phyloP scores from a whole-genome alignment of 1,284 basidiomycete species.

The Puccinia polysora region DNA sequence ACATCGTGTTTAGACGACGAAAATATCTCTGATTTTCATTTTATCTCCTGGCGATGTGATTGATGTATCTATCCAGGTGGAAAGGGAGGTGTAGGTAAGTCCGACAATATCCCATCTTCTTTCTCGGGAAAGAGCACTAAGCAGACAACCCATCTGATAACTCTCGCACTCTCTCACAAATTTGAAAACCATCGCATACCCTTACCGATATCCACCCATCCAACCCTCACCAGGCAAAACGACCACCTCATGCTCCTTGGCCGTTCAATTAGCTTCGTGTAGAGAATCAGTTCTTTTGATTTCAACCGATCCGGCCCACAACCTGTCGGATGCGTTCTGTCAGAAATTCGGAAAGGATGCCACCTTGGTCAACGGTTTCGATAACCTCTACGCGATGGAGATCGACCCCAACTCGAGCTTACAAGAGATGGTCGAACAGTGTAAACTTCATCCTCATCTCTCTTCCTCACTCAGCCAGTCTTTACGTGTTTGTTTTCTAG shows the following conservation, averaged over 20 bases:
- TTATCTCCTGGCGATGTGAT: background rate
- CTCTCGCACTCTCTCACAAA: background rate
- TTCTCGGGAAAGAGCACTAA: background rate
- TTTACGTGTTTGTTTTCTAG: background rate
- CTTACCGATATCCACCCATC: conserved; percentile 5
- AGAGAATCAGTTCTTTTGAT: conserved; percentile 89
- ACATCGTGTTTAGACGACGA: background rate
- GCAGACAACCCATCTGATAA: background rate
- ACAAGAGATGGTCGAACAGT: conserved; percentile 98
- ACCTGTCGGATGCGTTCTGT: conserved; percentile 95
- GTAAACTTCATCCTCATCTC: conserved; percentile 60
- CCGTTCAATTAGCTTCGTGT: conserved; percentile 81
- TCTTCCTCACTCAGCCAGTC: background rate
- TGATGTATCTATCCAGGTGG: no score
- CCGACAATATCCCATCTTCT: background rate
- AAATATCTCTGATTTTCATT: background rate
- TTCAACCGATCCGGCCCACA: conserved; percentile 97
- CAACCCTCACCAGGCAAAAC: conserved; percentile 83
- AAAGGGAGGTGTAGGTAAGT: conserved; percentile 48
- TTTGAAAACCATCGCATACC: background rate
- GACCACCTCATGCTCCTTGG: conserved; percentile 87
- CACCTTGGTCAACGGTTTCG: conserved; percentile 96
- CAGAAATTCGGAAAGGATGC: conserved; percentile 99
- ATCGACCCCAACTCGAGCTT: conserved; percentile 95
- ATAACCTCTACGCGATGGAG: conserved; percentile 97